phyloP scores from a whole-genome alignment of 106 monocot genomes.

The Acanthochlamys bracteata region DNA sequence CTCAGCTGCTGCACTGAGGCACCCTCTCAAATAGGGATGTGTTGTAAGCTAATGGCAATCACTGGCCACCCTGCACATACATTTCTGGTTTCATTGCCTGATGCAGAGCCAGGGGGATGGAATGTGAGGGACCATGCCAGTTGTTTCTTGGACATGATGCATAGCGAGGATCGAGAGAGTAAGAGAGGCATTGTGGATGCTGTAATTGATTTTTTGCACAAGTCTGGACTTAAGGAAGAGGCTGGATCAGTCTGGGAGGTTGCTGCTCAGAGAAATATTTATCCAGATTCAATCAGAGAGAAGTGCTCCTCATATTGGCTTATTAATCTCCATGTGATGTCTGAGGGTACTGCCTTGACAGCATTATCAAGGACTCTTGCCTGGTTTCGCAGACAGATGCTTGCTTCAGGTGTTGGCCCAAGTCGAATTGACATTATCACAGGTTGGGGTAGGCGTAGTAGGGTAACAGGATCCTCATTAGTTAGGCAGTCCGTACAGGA shows the following conservation, averaged over 20 bases:
- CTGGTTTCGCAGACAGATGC: conserved; percentile 58
- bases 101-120: conserved; percentile 71
- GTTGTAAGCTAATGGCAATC: conserved; percentile 65
- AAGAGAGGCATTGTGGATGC: conserved; percentile 89
- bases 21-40: conserved; percentile 31
- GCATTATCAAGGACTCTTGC: conserved; percentile 85
- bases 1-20: conserved; percentile 67
- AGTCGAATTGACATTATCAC: conserved; percentile 79
- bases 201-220: conserved; percentile 88
- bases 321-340: conserved; percentile 96
- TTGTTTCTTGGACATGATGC: conserved; percentile 73
- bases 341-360: conserved; percentile 81
- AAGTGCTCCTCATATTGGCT: conserved; percentile 67
- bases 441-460: conserved; percentile 90
- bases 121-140: conserved; percentile 65
- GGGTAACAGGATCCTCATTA: conserved; percentile 77
- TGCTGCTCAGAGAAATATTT: conserved; percentile 67
- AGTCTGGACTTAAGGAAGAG: conserved; percentile 83
- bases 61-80: conserved; percentile 82
- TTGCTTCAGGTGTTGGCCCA: conserved; percentile 35
- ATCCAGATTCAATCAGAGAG: conserved; percentile 74
- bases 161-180: conserved; percentile 89
- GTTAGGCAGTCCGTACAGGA: conserved; percentile 77
- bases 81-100: conserved; percentile 59
- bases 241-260: conserved; percentile 94